Conservation (phyloP, 2,329 filamentous ascomycete genomes). For the Colletotrichum nymphaeae region DNA sequence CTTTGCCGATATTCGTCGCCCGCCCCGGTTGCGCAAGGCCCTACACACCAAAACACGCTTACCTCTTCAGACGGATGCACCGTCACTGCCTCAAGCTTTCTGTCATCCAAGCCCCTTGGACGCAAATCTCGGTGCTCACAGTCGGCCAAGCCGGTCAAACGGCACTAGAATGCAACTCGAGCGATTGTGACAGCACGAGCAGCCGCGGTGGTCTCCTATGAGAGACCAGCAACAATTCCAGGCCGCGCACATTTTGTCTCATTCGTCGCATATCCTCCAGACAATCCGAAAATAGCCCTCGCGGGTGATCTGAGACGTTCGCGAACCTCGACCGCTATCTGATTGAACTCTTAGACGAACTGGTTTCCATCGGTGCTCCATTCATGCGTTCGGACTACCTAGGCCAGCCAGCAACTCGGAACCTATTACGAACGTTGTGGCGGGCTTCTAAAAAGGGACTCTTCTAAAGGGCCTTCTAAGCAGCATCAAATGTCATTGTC, state of each 20-base stretch:
- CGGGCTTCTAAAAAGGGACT: conserved; percentile 21
- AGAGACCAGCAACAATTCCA: neutral
- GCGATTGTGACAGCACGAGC: neutral
- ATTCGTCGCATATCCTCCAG: conserved; percentile 18
- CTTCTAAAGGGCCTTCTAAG: neutral
- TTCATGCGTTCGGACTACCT: conserved; percentile 21
- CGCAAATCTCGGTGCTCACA: neutral
- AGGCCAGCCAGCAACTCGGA: neutral
- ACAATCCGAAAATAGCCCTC: conserved; percentile 28
- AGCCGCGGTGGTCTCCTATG: neutral
- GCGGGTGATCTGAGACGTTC: conserved; percentile 30
- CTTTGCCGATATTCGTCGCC: conserved; percentile 2
- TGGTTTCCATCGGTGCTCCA: conserved; percentile 1
- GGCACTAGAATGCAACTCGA: conserved; percentile 4
- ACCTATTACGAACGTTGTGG: neutral
- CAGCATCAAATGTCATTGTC: neutral
- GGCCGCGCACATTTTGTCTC: neutral
- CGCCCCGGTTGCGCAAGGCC: conserved; percentile 1
- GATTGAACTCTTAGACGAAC: conserved; percentile 25
- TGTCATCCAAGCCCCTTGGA: conserved; percentile 23
- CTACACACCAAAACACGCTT: neutral
- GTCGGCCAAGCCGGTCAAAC: conserved; percentile 12
- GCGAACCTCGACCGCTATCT: conserved; percentile 14
- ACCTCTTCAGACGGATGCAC: conserved; percentile 20
- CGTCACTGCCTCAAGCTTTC: conserved; percentile 23